Conservation (phyloP, 371 early-diverging fungal species). For the Apophysomyces ossiformis region DNA sequence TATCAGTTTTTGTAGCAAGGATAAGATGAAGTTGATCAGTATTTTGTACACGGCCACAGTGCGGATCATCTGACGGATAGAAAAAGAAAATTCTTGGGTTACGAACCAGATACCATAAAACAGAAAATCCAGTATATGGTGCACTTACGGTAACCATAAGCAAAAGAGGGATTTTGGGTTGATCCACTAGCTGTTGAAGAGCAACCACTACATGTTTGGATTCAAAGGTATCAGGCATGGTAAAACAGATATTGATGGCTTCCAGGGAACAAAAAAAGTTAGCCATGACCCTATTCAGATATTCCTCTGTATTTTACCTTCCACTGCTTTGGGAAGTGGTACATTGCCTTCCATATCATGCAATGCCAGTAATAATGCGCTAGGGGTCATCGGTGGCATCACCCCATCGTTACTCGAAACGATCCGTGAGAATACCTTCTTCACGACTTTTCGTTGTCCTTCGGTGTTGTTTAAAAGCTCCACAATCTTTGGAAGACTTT, state of each 20-base stretch:
- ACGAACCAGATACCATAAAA: not conserved
- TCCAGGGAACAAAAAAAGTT: not conserved
- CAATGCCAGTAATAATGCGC: conserved; percentile 34
- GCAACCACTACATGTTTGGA: conserved; percentile 69
- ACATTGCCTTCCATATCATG: conserved; percentile 41
- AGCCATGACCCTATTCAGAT: not conserved
- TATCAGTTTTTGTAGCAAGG: conserved; percentile 64
- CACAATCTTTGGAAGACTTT: conserved; percentile 66
- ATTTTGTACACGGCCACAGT: conserved; percentile 66
- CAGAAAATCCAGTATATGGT: no score
- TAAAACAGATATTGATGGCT: conserved; percentile 77
- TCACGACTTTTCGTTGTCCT: conserved; percentile 57
- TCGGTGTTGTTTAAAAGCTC: conserved; percentile 67
- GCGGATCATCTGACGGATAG: conserved; percentile 55
- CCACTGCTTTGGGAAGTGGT: conserved; percentile 45
- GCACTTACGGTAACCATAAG: conserved; percentile 73
- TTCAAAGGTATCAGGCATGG: conserved; percentile 66
- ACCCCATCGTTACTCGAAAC: conserved; percentile 41
- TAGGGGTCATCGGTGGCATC: conserved; percentile 26
- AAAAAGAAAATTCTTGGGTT: conserved; percentile 1
- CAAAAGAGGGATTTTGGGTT: conserved; percentile 66
- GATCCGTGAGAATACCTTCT: conserved; percentile 62
- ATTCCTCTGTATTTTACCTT: conserved; percentile 39
- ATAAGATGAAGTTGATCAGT: conserved; percentile 60
- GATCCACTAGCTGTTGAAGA: conserved; percentile 69